Conservation (phyloP, 2,329 filamentous ascomycete genomes). For the Xylaria sp. region DNA sequence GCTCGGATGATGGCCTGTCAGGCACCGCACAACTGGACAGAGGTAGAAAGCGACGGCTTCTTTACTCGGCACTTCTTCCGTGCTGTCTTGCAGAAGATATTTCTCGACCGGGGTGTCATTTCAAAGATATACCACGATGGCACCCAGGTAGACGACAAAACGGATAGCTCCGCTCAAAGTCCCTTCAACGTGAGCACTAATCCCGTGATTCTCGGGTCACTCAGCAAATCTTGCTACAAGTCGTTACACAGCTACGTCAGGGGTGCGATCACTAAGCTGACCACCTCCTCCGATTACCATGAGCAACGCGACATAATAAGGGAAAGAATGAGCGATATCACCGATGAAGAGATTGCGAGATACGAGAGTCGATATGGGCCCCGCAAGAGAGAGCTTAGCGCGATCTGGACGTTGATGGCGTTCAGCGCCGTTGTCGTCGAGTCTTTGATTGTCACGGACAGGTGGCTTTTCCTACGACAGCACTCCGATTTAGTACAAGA, state of each 20-base stretch:
- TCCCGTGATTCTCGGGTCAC: slow-evolving; percentile 86
- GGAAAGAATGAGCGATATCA: slow-evolving; percentile 74
- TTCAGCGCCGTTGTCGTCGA: slow-evolving; percentile 92
- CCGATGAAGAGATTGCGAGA: slow-evolving; percentile 76
- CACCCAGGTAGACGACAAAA: slow-evolving; percentile 45
- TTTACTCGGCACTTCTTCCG: slow-evolving; percentile 95
- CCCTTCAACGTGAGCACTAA: slow-evolving; percentile 71
- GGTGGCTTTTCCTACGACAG: slow-evolving; percentile 88
- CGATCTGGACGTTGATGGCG: slow-evolving; percentile 96
- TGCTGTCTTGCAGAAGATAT: slow-evolving; percentile 89
- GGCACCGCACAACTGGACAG: slow-evolving; percentile 91
- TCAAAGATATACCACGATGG: slow-evolving; percentile 63
- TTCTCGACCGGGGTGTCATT: slow-evolving; percentile 85
- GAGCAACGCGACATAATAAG: slow-evolving; percentile 67
- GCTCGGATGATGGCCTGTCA: slow-evolving; percentile 98
- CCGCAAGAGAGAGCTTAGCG: slow-evolving; percentile 82
- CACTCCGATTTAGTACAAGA: slow-evolving; percentile 75
- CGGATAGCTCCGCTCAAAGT: slow-evolving; percentile 45
- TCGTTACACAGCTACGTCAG: slow-evolving; percentile 82
- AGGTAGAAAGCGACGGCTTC: slow-evolving; percentile 82
- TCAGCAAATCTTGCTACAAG: slow-evolving; percentile 82
- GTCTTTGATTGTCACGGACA: slow-evolving; percentile 88
- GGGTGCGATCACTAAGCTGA: slow-evolving; percentile 82
- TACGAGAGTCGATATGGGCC: slow-evolving; percentile 75
- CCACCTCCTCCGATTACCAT: slow-evolving; percentile 65